A percentile compares a stretch with the other conserved stretches of the same genome.
These are phyloP conservation scores for Beta macrorhiza DNA, from an alignment of 179 eudicot genomes.

Conservation along the genomic window DNA sequence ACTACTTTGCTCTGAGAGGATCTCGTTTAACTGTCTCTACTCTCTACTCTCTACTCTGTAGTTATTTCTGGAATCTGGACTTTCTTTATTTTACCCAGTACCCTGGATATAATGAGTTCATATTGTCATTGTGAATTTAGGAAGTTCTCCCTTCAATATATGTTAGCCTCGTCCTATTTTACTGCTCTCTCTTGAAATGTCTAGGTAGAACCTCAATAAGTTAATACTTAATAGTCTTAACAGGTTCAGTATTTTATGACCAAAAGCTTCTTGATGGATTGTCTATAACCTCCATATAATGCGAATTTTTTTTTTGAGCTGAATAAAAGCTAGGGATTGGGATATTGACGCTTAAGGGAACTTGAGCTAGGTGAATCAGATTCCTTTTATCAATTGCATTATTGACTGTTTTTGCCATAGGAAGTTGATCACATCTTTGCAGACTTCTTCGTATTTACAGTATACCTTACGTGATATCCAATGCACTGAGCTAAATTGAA, in stretches of 20 bases:
- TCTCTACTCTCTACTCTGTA: too few relatives aligned
- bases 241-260: neutral
- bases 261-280: neutral
- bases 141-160: neutral
- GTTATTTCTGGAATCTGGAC: too few relatives aligned
- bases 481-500: too few relatives aligned
- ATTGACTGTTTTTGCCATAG: neutral
- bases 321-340: neutral
- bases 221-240: neutral
- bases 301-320: neutral
- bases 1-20: too few relatives aligned
- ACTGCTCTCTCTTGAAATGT: neutral
- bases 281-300: neutral
- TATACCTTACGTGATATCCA: too few relatives aligned
- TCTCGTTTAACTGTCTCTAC: too few relatives aligned
- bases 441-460: neutral
- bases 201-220: neutral
- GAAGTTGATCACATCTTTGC: neutral
- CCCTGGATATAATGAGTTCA: neutral
- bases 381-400: neutral
- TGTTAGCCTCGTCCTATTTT: neutral
- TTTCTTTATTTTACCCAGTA: too few relatives aligned
- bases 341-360: neutral
- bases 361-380: neutral
- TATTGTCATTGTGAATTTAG: neutral